Evolutionary conservation across 106 monocot species (phyloP).

Genomic region (Acorus gramineus): DNA sequence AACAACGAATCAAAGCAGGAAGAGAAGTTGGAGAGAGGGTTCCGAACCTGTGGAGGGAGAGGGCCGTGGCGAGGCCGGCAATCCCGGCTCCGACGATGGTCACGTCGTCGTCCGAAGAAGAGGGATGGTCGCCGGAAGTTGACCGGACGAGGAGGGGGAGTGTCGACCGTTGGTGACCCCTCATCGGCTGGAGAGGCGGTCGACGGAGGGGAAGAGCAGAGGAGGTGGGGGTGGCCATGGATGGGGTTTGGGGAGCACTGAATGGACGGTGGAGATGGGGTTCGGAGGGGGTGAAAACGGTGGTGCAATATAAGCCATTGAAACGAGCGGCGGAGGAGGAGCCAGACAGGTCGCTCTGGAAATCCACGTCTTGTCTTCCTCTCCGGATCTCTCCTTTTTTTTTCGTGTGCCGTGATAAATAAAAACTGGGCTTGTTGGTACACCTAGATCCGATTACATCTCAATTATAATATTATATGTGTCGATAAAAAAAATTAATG

Average conservation of each 20-base stretch:
- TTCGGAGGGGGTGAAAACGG: not conserved
- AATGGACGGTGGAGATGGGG: not conserved
- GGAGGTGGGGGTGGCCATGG: not conserved
- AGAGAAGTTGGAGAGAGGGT: not conserved
- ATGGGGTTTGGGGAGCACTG: not conserved
- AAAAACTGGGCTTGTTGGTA: too few species aligned
- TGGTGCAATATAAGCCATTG: not conserved
- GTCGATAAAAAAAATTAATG: too few species aligned
- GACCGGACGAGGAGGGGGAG: not conserved
- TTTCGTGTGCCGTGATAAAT: too few species aligned
- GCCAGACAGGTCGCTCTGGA: not conserved
- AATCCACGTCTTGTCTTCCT: too few species aligned
- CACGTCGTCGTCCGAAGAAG: slow-evolving; percentile 31
- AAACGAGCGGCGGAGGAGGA: slow-evolving; percentile 9
- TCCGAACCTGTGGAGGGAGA: slow-evolving; percentile 42
- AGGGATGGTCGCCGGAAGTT: not conserved
- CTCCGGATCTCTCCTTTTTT: too few species aligned
- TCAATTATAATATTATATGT: too few species aligned
- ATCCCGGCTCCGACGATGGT: slow-evolving; percentile 89
- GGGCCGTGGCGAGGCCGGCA: slow-evolving; percentile 80
- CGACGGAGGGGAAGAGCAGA: slow-evolving; percentile 3
- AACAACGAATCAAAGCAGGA: too few species aligned
- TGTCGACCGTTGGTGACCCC: too few species aligned
- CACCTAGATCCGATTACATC: too few species aligned
- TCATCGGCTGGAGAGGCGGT: not conserved